A percentile compares a stretch with the other conserved stretches of the same genome.
phyloP scores from a whole-genome alignment of 164 flowering plant genomes.

The Cinnamomum micranthum region DNA sequence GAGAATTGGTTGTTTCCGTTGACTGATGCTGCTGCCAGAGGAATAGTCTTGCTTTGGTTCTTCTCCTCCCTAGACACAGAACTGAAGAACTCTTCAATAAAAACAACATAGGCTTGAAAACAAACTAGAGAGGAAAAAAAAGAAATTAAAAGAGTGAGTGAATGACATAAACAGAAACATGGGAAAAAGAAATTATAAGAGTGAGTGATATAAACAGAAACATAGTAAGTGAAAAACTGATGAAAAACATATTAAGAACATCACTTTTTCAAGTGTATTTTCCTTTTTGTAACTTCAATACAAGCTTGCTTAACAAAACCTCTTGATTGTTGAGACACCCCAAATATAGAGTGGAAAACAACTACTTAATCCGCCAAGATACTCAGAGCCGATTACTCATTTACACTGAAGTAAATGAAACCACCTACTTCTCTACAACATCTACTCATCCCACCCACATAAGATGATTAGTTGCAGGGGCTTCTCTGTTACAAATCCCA shows the following conservation, averaged over 20 bases:
- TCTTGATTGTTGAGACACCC: too few relatives aligned
- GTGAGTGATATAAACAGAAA: not conserved
- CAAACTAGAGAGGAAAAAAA: not conserved
- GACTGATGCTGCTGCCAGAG: slow-evolving; percentile 2
- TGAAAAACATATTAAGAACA: not conserved
- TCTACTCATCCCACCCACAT: too few relatives aligned
- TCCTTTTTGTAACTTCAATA: too few relatives aligned
- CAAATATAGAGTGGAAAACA: too few relatives aligned
- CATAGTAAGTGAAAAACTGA: not conserved
- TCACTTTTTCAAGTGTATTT: too few relatives aligned
- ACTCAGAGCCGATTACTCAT: too few relatives aligned
- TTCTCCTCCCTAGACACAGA: slow-evolving; percentile 16
- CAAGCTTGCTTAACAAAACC: too few relatives aligned
- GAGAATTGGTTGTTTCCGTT: slow-evolving; percentile 1
- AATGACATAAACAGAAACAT: not conserved
- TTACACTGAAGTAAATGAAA: too few relatives aligned
- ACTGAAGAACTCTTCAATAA: not conserved
- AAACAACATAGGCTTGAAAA: not conserved
- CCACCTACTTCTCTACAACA: too few relatives aligned
- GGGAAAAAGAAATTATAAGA: not conserved
- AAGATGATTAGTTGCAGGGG: too few relatives aligned
- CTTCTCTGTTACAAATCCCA: too few relatives aligned
- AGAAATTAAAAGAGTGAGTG: not conserved
- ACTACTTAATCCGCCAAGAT: too few relatives aligned
- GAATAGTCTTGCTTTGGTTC: slow-evolving; percentile 12